phyloP scores from a whole-genome alignment of 257 asterid species.

The Paraleonurus japonicus region DNA sequence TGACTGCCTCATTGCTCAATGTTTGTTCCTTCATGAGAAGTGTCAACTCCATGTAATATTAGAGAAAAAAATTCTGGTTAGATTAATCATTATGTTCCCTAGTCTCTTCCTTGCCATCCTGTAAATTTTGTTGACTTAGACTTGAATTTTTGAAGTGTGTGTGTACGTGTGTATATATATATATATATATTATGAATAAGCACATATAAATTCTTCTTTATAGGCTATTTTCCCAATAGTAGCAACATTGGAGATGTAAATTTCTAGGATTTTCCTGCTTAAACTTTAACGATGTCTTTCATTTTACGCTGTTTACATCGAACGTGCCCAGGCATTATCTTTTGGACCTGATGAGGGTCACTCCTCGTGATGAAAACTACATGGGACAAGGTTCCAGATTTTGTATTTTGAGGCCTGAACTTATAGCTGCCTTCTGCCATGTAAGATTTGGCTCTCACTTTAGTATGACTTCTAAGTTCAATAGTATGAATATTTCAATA shows the following conservation, averaged over 20 bases:
- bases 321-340: constrained; percentile 70
- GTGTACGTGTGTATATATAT: no score
- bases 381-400: constrained; percentile 76
- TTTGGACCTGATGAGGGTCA: constrained; percentile 93
- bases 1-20: not conserved
- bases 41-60: constrained; percentile 10
- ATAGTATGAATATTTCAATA: constrained; percentile 10
- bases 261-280: not conserved
- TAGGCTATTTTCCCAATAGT: not conserved
- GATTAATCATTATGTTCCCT: not conserved
- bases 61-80: not conserved
- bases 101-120: not conserved
- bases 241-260: not conserved
- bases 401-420: constrained; percentile 90
- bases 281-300: not conserved
- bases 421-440: constrained; percentile 73
- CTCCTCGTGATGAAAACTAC: constrained; percentile 96
- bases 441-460: constrained; percentile 37
- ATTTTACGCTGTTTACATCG: constrained; percentile 11
- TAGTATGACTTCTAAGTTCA: not conserved
- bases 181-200: not conserved
- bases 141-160: not conserved
- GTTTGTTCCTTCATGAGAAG: not conserved
- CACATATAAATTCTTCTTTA: not conserved
- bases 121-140: not conserved